A percentile compares a stretch with the other conserved stretches of the same genome.
Conservation (phyloP, 2,329 filamentous ascomycete genomes). For the Didymellaceae sp. region DNA sequence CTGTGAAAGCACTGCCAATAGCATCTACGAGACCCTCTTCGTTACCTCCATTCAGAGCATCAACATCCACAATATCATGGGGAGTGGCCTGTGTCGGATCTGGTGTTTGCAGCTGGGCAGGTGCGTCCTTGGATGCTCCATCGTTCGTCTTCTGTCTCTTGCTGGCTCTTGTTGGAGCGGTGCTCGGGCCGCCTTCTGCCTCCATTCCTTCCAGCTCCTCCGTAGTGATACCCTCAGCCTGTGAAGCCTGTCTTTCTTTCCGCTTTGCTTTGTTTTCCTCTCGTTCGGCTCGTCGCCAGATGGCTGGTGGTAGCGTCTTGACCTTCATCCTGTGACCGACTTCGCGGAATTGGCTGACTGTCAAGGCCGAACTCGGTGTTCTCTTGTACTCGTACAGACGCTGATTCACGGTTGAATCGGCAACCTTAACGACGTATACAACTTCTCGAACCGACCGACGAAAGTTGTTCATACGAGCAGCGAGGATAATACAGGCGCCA, state of each 20-base stretch:
- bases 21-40: constrained; percentile 29
- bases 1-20: constrained; percentile 27
- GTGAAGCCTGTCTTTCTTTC: constrained; percentile 19
- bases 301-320: constrained; percentile 72
- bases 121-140: constrained; percentile 22
- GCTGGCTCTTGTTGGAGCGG: constrained; percentile 21
- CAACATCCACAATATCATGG: constrained; percentile 19
- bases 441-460: constrained; percentile 90
- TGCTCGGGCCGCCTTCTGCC: constrained; percentile 18
- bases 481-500: constrained; percentile 91
- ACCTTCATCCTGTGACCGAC: constrained; percentile 72
- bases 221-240: constrained; percentile 17
- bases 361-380: constrained; percentile 83
- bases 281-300: constrained; percentile 69
- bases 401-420: constrained; percentile 89
- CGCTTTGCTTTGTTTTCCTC: constrained; percentile 46
- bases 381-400: constrained; percentile 90
- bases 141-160: constrained; percentile 36
- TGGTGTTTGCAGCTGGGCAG: constrained; percentile 10
- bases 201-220: constrained; percentile 13
- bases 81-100: constrained; percentile 11
- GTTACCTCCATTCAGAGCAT: constrained; percentile 30
- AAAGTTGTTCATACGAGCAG: constrained; percentile 98
- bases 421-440: constrained; percentile 98
- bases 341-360: constrained; percentile 83